phyloP scores from a whole-genome alignment of 768 basidiomycete species.

The Pleurotus salmoneostramineus region DNA sequence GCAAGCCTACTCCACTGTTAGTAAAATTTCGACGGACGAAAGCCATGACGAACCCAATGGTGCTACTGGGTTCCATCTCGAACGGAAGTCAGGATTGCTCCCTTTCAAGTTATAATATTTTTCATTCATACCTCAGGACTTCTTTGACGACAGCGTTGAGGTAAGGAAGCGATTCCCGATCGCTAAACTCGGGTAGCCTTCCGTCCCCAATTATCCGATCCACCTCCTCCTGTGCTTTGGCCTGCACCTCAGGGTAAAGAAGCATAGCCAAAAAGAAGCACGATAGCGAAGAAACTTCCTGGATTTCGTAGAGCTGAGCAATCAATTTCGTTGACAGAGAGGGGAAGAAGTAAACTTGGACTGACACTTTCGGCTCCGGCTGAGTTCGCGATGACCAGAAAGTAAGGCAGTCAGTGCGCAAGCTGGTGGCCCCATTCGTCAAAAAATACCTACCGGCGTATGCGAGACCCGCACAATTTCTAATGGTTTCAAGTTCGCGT shows the following conservation, averaged over 20 bases:
- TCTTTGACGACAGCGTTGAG: constrained; percentile 24
- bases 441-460: constrained; percentile 7
- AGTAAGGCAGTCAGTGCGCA: background rate
- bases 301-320: background rate
- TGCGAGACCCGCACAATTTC: constrained; percentile 5
- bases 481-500: constrained; percentile 4
- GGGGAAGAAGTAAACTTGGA: background rate
- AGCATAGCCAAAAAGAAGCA: constrained; percentile 22
- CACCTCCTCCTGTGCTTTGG: constrained; percentile 28
- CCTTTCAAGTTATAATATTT: background rate
- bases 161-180: constrained; percentile 25
- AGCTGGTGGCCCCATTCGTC: background rate
- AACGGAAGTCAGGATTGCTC: background rate
- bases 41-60: constrained; percentile 15
- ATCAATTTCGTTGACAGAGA: background rate
- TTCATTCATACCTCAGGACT: constrained; percentile 14
- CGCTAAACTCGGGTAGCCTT: constrained; percentile 24
- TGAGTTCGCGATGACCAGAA: background rate
- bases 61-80: constrained; percentile 11
- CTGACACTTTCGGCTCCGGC: constrained; percentile 15
- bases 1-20: constrained; percentile 14
- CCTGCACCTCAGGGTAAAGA: constrained; percentile 20
- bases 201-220: constrained; percentile 23
- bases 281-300: constrained; percentile 19
- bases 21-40: background rate